A percentile compares a stretch with the other conserved stretches of the same genome.
phyloP scores from a whole-genome alignment of 306 rosid species.

The Dryas octopetala region DNA sequence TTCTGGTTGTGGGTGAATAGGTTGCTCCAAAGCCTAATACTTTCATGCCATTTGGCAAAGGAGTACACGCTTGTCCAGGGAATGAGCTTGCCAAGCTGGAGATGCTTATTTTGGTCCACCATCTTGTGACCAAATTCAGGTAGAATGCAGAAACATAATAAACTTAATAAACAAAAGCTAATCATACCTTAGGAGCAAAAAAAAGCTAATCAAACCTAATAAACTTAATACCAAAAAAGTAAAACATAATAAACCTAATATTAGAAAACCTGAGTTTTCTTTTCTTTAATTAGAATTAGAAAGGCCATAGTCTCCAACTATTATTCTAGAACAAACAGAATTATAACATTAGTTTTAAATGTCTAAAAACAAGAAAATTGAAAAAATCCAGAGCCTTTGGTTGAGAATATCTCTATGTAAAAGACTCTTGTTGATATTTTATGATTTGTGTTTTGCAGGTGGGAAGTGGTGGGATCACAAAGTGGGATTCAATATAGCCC shows the following conservation, averaged over 20 bases:
- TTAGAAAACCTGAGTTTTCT: too few species aligned
- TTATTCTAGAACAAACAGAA: too few species aligned
- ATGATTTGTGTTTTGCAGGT: conserved; percentile 49
- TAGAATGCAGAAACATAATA: conserved; percentile 7
- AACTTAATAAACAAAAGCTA: too few species aligned
- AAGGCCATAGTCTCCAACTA: too few species aligned
- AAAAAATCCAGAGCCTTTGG: too few species aligned
- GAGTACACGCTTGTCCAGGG: conserved; percentile 88
- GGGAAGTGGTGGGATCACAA: conserved; percentile 65
- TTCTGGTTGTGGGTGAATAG: conserved; percentile 31
- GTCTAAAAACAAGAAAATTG: too few species aligned
- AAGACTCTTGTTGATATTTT: neutral
- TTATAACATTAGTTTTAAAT: too few species aligned
- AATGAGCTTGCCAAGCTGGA: conserved; percentile 87
- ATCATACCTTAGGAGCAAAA: too few species aligned
- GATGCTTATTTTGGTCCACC: conserved; percentile 69
- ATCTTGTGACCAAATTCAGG: conserved; percentile 71
- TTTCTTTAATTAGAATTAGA: too few species aligned
- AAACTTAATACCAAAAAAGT: neutral
- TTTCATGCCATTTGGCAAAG: conserved; percentile 91
- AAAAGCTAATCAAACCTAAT: too few species aligned
- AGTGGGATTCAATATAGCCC: conserved; percentile 81
- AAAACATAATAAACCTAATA: too few species aligned
- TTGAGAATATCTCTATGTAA: too few species aligned
- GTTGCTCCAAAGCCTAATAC: conserved; percentile 69